Evolutionary conservation across 768 basidiomycete genomes (phyloP).

Genomic region (Gautieria morchelliformis): DNA sequence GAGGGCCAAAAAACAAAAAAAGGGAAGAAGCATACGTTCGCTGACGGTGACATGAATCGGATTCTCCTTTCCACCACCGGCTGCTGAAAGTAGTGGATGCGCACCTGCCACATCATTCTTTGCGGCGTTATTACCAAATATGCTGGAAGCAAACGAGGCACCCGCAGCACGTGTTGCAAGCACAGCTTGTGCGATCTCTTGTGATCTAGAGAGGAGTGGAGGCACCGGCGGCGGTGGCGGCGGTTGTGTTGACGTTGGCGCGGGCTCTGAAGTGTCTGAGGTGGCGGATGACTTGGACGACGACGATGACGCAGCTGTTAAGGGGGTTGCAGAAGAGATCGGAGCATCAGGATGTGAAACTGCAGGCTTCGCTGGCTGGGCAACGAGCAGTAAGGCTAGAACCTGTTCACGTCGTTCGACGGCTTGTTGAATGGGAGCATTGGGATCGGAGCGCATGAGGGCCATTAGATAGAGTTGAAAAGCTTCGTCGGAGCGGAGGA

Average conservation of each 20-base stretch:
- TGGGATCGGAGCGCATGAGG: slow-evolving; percentile 48
- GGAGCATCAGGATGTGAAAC: slow-evolving; percentile 9
- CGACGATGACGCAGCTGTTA: slow-evolving; percentile 11
- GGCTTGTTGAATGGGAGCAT: slow-evolving; percentile 49
- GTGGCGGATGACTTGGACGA: background rate
- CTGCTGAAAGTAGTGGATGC: slow-evolving; percentile 27
- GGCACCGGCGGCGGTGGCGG: background rate
- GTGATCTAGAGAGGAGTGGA: slow-evolving; percentile 16
- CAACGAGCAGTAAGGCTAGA: slow-evolving; percentile 30
- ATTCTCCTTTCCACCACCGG: slow-evolving; percentile 35
- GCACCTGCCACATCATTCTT: slow-evolving; percentile 22
- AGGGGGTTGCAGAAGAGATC: slow-evolving; percentile 12
- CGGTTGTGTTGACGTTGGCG: background rate
- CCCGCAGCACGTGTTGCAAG: slow-evolving; percentile 22
- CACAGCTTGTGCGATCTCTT: slow-evolving; percentile 33
- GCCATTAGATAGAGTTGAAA: slow-evolving; percentile 71
- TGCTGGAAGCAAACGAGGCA: slow-evolving; percentile 15
- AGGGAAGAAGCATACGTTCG: slow-evolving; percentile 49
- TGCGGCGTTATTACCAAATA: slow-evolving; percentile 19
- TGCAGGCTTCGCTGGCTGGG: slow-evolving; percentile 7
- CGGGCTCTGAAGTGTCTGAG: background rate
- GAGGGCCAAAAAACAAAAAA: background rate
- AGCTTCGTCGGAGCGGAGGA: slow-evolving; percentile 59
- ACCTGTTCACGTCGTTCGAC: slow-evolving; percentile 62
- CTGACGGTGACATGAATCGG: slow-evolving; percentile 78